Base-by-base conservation (phyloP, 2,329 filamentous ascomycete species). In the Huntiella decipiens region DNA sequence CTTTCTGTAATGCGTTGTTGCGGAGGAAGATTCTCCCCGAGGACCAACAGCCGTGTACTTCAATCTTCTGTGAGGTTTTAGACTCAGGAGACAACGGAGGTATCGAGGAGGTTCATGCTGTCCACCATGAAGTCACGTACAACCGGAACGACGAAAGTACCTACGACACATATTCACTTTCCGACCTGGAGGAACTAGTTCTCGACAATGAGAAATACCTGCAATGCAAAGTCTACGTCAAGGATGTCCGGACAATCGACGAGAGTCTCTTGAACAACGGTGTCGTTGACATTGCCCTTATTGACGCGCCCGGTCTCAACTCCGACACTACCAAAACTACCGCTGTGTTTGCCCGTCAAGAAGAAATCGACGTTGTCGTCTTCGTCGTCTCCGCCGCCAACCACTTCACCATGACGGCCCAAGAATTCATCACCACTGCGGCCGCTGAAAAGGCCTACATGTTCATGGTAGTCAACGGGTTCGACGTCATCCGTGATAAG, bases 381-480 rank as follows among this genome's bases (percentile, higher is more conserved):
- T 98, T 98, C 55, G 91, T 98, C 32, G 91, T 98, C 4, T 95
- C 87, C 8, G 91, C 91, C 2, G 86, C 88, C 19, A 98, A 98
- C 53, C 91, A 98, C 62, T 96, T 98, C 58, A 98, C 91, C 0
- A 77, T 93, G 46, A 94, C 91, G 1, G 87, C 91, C n/a, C 92
- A 83, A 62, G 91, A 98, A 56, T 98, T 98, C 57, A 94, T 98
- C 51, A 82, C 83, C 68, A 88, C 88, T 43, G 91, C 91, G 1
- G 91, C 91, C 1, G 77, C 88, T 36, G 91, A 98, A 58, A 98
- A 98, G 63, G 88, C 91, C 0, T 98, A 98, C 58, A 87, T 98
- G 51, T 98, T 98, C 61, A 93, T 98, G 61, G 91, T 98, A 11
- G 91, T 98, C 53, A 98, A 98, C 58, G 87, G 88, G 13, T 98